Base-by-base conservation (phyloP, 371 early-diverging fungal species). In the Rhizopus arrhizus region DNA sequence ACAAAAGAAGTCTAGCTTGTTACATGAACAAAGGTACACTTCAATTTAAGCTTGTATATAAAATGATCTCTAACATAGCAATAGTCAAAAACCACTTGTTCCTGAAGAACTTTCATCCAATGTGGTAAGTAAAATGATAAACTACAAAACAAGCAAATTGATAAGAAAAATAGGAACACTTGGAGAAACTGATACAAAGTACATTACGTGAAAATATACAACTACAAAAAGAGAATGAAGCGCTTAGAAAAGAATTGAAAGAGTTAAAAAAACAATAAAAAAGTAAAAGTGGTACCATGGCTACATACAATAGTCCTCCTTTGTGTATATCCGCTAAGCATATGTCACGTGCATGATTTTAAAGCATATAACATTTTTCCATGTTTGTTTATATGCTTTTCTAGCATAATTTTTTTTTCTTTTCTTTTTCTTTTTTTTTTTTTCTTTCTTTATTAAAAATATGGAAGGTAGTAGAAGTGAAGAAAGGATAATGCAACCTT, bases 151-250 rank as follows among this genome's bases (percentile, higher is more conserved):
- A 51, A 56, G 2, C 31, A 16, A 16, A 56, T 11, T 31, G 49
- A 32, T 33, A 35, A 5, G 47, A 28, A 56, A 56, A 3, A 31
- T 58, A 62, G 55, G 69, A 75, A 31, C 70, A 66, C 45, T 54
- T 83, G 36, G 78, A 84, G 38, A 75, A 74, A 35, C 71, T 78
- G 33, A 66, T 84, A 15, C 73, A 78, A 31, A 32, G 57, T 3
- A 66, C 82, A 8, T 46, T 71, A 12, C 69, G 72, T 6, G 86
- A 87, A 56, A 85, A 83, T 42, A 82, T 75, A 15, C 72, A 70
- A 48, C 69, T 87, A 15, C 64, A 72, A 47, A 75, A 76, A 43
- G 85, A 87, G 28, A 69, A 64, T 35, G 65, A 69, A 41, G 13
- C 22, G 7, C 35, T 65, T 41, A 59, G 69, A 65, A 46, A 36